Conservation (phyloP, 169 alveolate genomes). For the Eimeria acervulina region DNA sequence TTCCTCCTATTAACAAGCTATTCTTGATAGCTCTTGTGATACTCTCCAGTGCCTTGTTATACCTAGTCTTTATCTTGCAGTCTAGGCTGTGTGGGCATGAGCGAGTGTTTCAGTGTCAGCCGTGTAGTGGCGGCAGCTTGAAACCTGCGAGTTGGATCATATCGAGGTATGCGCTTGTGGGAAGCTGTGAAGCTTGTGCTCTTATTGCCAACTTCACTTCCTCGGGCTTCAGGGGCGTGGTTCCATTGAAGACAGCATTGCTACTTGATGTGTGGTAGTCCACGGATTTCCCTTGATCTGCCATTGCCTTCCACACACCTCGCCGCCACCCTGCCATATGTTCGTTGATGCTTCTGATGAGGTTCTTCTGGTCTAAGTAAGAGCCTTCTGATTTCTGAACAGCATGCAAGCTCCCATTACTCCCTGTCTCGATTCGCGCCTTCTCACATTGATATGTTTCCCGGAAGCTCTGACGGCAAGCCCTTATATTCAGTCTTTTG, state of each 20-base stretch:
- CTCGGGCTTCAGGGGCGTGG: neutral
- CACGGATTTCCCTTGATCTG: neutral
- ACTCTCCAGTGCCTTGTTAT: conserved; percentile 20
- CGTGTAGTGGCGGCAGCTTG: neutral
- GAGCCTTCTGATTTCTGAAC: neutral
- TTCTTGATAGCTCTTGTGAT: conserved; percentile 2
- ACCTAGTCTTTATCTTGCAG: neutral
- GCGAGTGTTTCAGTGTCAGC: neutral
- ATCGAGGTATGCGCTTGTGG: neutral
- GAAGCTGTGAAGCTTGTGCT: conserved; percentile 1
- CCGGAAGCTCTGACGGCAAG: neutral
- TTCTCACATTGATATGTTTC: neutral
- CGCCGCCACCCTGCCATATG: neutral
- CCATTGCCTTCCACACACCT: neutral
- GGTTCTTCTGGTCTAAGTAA: neutral
- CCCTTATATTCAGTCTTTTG: neutral
- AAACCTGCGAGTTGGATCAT: neutral
- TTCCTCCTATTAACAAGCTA: neutral
- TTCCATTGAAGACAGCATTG: neutral
- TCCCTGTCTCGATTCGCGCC: neutral
- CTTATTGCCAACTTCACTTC: neutral
- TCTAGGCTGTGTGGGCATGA: neutral
- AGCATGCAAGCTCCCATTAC: neutral
- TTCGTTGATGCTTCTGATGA: neutral
- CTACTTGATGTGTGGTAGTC: conserved; percentile 7